A percentile compares a stretch with the other conserved stretches of the same genome.
Conservation (phyloP, 768 basidiomycete genomes). For the Pleurotus sapidus region DNA sequence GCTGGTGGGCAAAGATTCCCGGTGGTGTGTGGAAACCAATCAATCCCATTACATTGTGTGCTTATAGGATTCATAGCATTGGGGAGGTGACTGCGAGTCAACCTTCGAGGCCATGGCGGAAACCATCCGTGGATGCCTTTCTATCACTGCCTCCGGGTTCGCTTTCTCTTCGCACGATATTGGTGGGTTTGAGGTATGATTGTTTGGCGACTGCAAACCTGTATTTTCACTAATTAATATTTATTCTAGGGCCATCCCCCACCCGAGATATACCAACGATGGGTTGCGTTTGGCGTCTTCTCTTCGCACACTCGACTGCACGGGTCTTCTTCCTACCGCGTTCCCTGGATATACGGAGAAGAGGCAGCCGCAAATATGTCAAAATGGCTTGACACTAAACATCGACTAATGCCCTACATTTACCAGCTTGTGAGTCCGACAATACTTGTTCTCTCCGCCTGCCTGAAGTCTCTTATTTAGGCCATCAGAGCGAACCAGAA, state of each 20-base stretch:
- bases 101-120: constrained; percentile 81
- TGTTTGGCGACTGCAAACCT: not conserved
- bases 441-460: too few species aligned
- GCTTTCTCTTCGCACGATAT: constrained; percentile 75
- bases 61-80: constrained; percentile 30
- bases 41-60: not conserved
- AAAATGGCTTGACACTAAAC: constrained; percentile 58
- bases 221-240: not conserved
- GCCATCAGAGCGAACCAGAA: constrained; percentile 47
- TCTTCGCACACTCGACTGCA: constrained; percentile 75
- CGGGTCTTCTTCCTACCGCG: constrained; percentile 70
- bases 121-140: constrained; percentile 63
- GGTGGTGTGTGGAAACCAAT: not conserved
- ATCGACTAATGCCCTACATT: constrained; percentile 74
- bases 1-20: constrained; percentile 54
- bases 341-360: constrained; percentile 76
- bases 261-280: constrained; percentile 69
- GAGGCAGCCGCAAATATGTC: constrained; percentile 65
- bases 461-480: constrained; percentile 20
- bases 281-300: constrained; percentile 76
- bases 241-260: constrained; percentile 56
- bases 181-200: constrained; percentile 65
- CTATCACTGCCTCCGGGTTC: constrained; percentile 66
- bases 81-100: constrained; percentile 77
- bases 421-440: constrained; percentile 43